Conservation (phyloP, 2,329 filamentous ascomycete species). For the Aspergillus fructus region DNA sequence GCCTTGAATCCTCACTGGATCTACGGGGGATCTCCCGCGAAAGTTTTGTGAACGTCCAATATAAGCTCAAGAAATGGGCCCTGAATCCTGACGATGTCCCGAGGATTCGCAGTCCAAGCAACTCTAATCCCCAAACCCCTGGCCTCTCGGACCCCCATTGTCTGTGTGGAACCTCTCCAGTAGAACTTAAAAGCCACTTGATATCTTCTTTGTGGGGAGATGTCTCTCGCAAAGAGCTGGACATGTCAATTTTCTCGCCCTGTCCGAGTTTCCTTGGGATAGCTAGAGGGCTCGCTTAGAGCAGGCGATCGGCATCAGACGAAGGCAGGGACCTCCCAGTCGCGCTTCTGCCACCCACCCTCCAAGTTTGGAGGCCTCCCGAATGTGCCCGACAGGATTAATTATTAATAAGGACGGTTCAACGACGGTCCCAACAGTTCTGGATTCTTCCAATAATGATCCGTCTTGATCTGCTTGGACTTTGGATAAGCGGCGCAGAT, state of each 20-base stretch:
- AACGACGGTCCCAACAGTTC: neutral
- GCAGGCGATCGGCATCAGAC: neutral
- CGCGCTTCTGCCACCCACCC: neutral
- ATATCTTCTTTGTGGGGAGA: neutral
- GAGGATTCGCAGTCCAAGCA: conserved; percentile 21
- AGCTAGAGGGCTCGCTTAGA: neutral
- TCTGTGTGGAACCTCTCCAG: conserved; percentile 2
- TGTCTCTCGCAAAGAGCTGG: neutral
- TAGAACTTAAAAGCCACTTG: conserved; percentile 7
- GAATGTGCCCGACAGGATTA: neutral
- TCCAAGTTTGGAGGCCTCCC: neutral
- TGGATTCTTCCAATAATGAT: neutral
- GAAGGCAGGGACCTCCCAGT: neutral
- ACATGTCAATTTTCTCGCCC: neutral
- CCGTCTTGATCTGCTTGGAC: neutral
- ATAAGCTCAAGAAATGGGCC: conserved; percentile 26
- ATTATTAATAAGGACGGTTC: neutral
- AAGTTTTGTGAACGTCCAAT: conserved; percentile 28
- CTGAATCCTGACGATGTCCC: conserved; percentile 25
- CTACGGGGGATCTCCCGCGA: conserved; percentile 39
- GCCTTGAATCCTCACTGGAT: conserved; percentile 22
- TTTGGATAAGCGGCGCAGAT: neutral
- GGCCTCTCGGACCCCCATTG: neutral
- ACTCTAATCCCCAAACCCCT: conserved; percentile 20
- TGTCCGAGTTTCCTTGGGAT: neutral